Conservation (phyloP, 2,329 filamentous ascomycete species). For the Neoarthrinium moseri region DNA sequence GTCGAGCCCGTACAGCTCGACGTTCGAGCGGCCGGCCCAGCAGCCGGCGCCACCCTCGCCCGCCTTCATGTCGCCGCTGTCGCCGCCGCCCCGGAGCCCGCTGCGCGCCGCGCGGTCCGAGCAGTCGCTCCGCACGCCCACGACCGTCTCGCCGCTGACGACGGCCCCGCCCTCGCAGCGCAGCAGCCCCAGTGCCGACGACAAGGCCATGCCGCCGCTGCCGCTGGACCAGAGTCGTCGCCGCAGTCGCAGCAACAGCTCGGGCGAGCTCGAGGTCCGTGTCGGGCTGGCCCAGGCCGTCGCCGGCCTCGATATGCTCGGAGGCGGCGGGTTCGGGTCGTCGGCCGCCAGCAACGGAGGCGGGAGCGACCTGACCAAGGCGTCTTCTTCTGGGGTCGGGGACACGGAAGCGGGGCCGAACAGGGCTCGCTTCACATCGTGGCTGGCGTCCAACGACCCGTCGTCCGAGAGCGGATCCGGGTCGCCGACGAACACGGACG, state of each 20-base stretch:
- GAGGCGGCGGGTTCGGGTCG: not conserved
- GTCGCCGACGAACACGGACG: conserved; percentile 1
- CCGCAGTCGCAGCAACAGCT: conserved; percentile 1
- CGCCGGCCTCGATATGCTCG: not conserved
- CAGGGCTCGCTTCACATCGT: conserved; percentile 4
- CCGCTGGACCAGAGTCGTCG: no score
- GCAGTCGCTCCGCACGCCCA: not conserved
- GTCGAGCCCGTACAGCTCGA: conserved; percentile 4
- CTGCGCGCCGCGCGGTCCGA: not conserved
- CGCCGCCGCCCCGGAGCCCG: not conserved
- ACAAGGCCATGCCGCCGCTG: not conserved
- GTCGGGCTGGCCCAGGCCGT: conserved; percentile 1
- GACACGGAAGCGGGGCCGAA: no score
- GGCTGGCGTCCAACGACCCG: not conserved
- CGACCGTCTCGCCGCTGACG: not conserved
- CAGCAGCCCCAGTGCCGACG: not conserved
- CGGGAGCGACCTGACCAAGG: no score
- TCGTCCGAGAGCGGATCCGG: not conserved
- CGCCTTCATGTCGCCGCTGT: conserved; percentile 1
- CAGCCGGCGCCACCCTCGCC: not conserved
- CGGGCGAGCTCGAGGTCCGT: not conserved
- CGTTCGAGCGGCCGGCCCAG: conserved; percentile 1
- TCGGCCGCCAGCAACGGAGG: not conserved
- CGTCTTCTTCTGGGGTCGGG: no score
- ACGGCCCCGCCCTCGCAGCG: not conserved